Conservation (phyloP, 2,329 filamentous ascomycete species). For the Clathrospora elynae region DNA sequence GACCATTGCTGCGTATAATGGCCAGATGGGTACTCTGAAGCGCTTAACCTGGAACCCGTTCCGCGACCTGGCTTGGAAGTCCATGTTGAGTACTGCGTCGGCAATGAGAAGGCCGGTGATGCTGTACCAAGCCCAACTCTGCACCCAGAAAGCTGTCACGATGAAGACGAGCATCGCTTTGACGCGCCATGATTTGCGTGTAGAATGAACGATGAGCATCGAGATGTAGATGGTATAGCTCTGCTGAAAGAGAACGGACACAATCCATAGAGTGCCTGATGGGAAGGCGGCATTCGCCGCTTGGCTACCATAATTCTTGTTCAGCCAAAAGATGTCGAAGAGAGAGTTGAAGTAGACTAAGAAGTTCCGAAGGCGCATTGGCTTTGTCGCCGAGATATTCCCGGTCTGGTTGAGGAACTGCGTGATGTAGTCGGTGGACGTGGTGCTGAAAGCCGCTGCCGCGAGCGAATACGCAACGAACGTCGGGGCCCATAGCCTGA, state of each 20-base stretch:
- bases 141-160: constrained; percentile 54
- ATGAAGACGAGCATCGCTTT: constrained; percentile 50
- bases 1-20: constrained; percentile 39
- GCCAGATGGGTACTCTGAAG: constrained; percentile 34
- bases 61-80: constrained; percentile 38
- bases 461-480: constrained; percentile 50
- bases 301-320: constrained; percentile 46
- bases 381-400: constrained; percentile 47
- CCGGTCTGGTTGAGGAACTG: constrained; percentile 46
- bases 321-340: constrained; percentile 56
- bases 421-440: constrained; percentile 42
- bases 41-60: constrained; percentile 22
- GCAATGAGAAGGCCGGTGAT: constrained; percentile 56
- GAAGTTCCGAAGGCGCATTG: constrained; percentile 45
- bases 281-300: constrained; percentile 53
- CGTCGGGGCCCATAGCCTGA: constrained; percentile 52
- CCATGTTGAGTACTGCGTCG: constrained; percentile 52
- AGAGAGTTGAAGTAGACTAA: constrained; percentile 54
- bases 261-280: constrained; percentile 53
- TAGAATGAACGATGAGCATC: constrained; percentile 55
- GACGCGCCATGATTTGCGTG: constrained; percentile 50
- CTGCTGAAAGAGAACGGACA: constrained; percentile 54
- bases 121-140: constrained; percentile 56
- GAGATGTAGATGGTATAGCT: constrained; percentile 57
- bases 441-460: constrained; percentile 43